phyloP scores from a whole-genome alignment of 176 grass and related monocot species.

The Paspalum vaginatum region DNA sequence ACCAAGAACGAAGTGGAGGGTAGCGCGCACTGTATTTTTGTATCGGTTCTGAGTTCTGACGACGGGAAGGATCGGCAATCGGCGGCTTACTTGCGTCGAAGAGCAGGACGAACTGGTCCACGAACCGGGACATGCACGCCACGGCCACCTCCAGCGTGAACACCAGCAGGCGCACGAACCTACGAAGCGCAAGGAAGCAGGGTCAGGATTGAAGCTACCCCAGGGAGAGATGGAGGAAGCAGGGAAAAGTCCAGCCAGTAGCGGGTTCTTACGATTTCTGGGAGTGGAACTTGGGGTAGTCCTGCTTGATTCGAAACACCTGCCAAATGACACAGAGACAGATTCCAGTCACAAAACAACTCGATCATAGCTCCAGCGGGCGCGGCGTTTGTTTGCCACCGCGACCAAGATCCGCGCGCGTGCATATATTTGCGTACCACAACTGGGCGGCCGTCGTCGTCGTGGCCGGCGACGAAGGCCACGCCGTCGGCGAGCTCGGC shows the following conservation, averaged over 20 bases:
- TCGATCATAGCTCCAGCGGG: no score
- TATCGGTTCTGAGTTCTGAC: conserved; percentile 3
- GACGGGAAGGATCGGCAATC: neutral
- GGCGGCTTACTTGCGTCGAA: conserved; percentile 89
- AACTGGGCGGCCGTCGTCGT: conserved; percentile 88
- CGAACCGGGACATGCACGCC: conserved; percentile 90
- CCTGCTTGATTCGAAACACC: conserved; percentile 94
- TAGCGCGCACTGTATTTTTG: conserved; percentile 16
- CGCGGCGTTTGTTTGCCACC: no score
- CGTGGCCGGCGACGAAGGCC: conserved; percentile 89
- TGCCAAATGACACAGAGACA: conserved; percentile 33
- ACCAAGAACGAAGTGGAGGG: conserved; percentile 26
- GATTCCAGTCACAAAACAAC: no score
- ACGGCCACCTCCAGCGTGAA: conserved; percentile 95
- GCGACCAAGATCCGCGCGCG: no score
- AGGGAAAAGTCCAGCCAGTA: neutral
- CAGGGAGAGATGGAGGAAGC: neutral
- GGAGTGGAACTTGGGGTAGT: conserved; percentile 84
- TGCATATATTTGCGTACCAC: no score
- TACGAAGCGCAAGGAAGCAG: neutral
- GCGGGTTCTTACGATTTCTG: conserved; percentile 78
- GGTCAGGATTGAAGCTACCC: neutral
- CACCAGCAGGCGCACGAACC: conserved; percentile 88
- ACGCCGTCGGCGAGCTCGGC: conserved; percentile 84
- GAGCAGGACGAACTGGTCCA: conserved; percentile 87